Conservation (phyloP, 495 filamentous ascomycete genomes). For the Margaritispora aquatica region DNA sequence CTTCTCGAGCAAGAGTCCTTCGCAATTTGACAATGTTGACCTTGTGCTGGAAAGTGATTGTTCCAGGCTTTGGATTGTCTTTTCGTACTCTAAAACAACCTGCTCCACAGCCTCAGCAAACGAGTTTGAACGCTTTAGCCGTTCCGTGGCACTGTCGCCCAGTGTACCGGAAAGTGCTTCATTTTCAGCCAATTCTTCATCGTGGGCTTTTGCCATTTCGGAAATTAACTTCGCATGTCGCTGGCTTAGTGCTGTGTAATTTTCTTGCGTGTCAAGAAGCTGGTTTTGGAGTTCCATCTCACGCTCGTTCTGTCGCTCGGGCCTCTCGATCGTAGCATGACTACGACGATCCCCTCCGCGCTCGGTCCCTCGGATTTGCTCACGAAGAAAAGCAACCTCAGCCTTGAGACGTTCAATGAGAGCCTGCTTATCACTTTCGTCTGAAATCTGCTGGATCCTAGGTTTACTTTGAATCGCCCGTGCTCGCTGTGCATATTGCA, state of each 20-base stretch:
- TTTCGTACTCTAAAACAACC: slow-evolving; percentile 96
- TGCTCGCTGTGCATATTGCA: slow-evolving; percentile 94
- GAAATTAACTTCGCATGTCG: slow-evolving; percentile 94
- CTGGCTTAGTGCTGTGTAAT: slow-evolving; percentile 83
- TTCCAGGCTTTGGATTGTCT: slow-evolving; percentile 93
- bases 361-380: slow-evolving; percentile 72
- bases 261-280: slow-evolving; percentile 87
- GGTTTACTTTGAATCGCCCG: slow-evolving; percentile 97
- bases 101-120: slow-evolving; percentile 94
- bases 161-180: slow-evolving; percentile 47
- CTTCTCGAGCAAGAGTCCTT: slow-evolving; percentile 82
- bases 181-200: slow-evolving; percentile 49
- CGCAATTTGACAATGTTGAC: slow-evolving; percentile 71
- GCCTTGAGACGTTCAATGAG: slow-evolving; percentile 90
- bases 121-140: slow-evolving; percentile 87
- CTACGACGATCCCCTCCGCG: slow-evolving; percentile 48
- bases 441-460: slow-evolving; percentile 81
- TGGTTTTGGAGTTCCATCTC: slow-evolving; percentile 93
- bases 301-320: slow-evolving; percentile 75
- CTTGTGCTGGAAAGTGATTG: slow-evolving; percentile 87
- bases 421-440: slow-evolving; percentile 93
- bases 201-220: slow-evolving; percentile 81
- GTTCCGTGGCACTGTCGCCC: slow-evolving; percentile 77
- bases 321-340: slow-evolving; percentile 56
- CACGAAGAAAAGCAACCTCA: slow-evolving; percentile 88